These are phyloP conservation scores for Talaromyces sp. DNA, from an alignment of 2,329 filamentous ascomycete species.

Conservation along the genomic window DNA sequence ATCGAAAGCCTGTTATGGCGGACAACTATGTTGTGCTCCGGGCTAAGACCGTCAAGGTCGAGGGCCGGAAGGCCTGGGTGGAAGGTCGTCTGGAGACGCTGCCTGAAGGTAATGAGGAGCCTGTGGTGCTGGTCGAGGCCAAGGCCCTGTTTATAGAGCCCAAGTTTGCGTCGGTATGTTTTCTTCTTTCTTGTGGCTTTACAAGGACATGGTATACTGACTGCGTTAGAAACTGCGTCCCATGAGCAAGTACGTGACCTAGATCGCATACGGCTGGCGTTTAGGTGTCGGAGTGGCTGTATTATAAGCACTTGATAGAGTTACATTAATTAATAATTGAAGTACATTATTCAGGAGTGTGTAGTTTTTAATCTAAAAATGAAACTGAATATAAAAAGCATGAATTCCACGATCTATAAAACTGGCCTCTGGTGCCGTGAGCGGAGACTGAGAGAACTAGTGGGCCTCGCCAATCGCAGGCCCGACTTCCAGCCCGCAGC, in stretches of 20 bases:
- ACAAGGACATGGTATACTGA: conserved; percentile 2
- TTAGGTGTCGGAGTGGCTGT: background rate
- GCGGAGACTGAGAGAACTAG: too few relatives aligned
- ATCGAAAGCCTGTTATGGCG: conserved; percentile 73
- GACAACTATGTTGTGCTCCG: conserved; percentile 70
- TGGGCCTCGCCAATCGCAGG: background rate
- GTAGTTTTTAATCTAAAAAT: background rate
- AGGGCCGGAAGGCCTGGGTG: conserved; percentile 93
- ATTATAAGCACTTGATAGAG: background rate
- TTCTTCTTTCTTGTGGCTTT: background rate
- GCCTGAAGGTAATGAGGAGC: conserved; percentile 56
- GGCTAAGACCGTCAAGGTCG: conserved; percentile 75
- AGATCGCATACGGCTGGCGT: background rate
- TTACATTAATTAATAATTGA: background rate
- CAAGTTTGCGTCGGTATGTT: conserved; percentile 67
- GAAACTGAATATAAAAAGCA: too few relatives aligned
- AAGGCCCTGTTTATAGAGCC: conserved; percentile 86
- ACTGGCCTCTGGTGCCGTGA: background rate
- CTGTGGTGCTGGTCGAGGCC: conserved; percentile 70
- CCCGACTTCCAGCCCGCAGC: conserved; percentile 2
- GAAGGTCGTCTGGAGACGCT: conserved; percentile 80
- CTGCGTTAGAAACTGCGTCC: conserved; percentile 2
- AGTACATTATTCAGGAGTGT: background rate
- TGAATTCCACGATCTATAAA: background rate
- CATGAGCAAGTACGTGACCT: conserved; percentile 18